Evolutionary conservation across 192 early-diverging fungal genomes (phyloP).

Genomic region (Backusella tarrabulga): DNA sequence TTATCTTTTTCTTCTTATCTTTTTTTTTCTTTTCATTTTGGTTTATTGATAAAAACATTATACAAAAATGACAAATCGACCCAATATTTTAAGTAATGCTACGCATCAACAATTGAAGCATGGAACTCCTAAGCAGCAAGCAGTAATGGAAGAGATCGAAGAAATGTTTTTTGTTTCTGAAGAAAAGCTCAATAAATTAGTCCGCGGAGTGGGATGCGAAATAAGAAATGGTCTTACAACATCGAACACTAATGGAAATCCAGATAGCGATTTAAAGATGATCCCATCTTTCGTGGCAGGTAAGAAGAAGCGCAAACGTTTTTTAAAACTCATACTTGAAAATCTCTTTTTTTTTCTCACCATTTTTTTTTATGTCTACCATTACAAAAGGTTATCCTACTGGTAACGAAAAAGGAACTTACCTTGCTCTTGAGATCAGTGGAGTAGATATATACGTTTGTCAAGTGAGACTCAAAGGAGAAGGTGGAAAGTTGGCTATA

Average conservation of each 20-base stretch:
- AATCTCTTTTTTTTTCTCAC: background rate
- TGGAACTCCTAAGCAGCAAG: conserved; percentile 2
- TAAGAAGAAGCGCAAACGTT: conserved; percentile 11
- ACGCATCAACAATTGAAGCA: background rate
- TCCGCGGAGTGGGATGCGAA: conserved; percentile 45
- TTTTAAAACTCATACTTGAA: background rate
- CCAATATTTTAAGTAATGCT: background rate
- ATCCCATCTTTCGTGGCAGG: conserved; percentile 86
- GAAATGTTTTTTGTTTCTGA: conserved; percentile 10
- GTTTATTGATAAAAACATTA: background rate
- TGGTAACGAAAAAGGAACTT: conserved; percentile 84
- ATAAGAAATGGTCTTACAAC: conserved; percentile 48
- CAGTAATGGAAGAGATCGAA: background rate
- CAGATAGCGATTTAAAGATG: conserved; percentile 58
- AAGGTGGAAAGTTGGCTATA: conserved; percentile 66
- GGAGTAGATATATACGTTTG: conserved; percentile 93
- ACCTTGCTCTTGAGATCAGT: conserved; percentile 89
- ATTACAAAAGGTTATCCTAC: conserved; percentile 60
- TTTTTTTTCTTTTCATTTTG: background rate
- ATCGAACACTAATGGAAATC: conserved; percentile 27
- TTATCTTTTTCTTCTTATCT: background rate
- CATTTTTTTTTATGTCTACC: conserved; percentile 43
- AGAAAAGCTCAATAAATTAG: conserved; percentile 27
- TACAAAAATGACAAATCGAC: background rate
- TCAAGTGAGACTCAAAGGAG: conserved; percentile 77